Base-by-base conservation (phyloP, 306 rosid species). In the Astragalus glycyphyllos region DNA sequence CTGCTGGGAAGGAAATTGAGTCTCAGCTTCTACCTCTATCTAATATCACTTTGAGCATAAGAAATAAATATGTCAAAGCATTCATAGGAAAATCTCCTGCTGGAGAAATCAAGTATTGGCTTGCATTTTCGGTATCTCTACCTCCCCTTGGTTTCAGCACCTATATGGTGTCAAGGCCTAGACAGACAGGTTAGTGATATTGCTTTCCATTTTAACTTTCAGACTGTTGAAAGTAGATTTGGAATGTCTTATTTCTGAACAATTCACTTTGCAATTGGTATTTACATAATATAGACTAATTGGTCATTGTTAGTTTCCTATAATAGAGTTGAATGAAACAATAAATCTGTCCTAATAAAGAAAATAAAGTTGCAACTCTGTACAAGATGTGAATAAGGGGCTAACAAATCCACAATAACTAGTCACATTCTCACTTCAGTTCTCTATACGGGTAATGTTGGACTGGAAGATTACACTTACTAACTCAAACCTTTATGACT, bases 131-230 rank as follows among this genome's bases (percentile, higher is more conserved):
- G 4, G 96, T 83, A 44, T 81, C 89, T 11, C 87, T 86, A 23
- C 92, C 96, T 14, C 94, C 98, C 57, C 88, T 92, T 80, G 95
- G 96, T 75, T 92, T 89, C 87, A 89, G 83, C 80, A 84, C 89
- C 55, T 92, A 92, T 73, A 62, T 61, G 23, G 79, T 92, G 62
- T 86, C 90, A 50, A 82, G 66, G 61, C 66, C 80, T 57, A 78
- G 47, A 67, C 71, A 77, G 55, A 65, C 71, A 60, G 48, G 89
- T 81, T 80, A 46, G 64, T 47, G 68, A 65, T 69, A 46, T 37
- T 74, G 58, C 65, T 65, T 79, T 65, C 17, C 7, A 47, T 71
- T 31, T 45, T 65, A 38, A 35, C 53, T 56, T 53, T 63, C 67
- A 60, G n/a, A n/a, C n/a, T n/a, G 6, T 14, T 73, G 68, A 44